Base-by-base conservation (phyloP, 805 yeast species). In the Myxozyma geophila region DNA sequence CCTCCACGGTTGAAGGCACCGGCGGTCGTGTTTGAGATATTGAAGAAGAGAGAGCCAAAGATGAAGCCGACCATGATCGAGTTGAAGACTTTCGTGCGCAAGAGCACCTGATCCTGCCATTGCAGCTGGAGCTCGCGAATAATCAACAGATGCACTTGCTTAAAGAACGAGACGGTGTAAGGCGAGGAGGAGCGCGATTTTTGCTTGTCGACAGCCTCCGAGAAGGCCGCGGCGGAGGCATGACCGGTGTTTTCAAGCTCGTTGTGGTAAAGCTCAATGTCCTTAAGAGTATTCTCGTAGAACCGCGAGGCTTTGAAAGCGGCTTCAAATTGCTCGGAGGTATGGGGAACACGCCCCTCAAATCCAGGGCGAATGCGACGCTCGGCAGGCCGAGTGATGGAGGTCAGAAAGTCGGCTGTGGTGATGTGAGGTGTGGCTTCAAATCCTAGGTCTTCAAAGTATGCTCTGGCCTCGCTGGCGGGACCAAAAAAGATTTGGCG, bases 401-500 rank as follows among this genome's bases (percentile, higher is more conserved):
- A 81, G 2, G 87, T 83, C 72, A 84, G 75, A 73, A 78, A 84
- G 71, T 84, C 87, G n/a, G 87, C 85, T 49, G 86, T 82, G 17
- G 87, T 82, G 73, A 81, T 85, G 71, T 85, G 78, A 33, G 77
- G 78, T n/a, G 84, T 83, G 68, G 85, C 81, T 3, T 77, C 77
- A 71, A 79, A 84, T 39, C 87, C 87, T 83, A 83, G 80, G 15
- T 74, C 76, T 43, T 75, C 67, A 69, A 84, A 84, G 72, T 74
- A 84, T 12, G 75, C 74, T 66, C 62, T 48, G 19, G 88, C 89
- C 50, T 78, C 76, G 23, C 71, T 70, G 28, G 83, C 81, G 36
- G 83, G 82, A 57, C 90, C 90, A 69, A 80, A 86, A 70, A 74
- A 87, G 53, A 86, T 80, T 72, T 86, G 89, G 70, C 81, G 79